Conservation (phyloP, 768 basidiomycete genomes). For the Rickenella mellea region DNA sequence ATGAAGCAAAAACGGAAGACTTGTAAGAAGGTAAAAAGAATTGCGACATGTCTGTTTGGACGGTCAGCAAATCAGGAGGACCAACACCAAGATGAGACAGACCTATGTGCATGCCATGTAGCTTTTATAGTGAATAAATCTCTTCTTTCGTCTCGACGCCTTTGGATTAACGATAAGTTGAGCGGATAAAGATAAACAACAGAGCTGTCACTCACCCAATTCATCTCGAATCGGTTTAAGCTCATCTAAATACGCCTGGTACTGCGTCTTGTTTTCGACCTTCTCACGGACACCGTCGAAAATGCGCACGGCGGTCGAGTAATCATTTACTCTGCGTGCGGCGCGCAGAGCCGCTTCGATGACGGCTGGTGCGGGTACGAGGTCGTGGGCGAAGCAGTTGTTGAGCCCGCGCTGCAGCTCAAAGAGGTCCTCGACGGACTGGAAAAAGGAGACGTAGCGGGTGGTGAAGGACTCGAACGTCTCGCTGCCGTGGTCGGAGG, state of each 20-base stretch:
- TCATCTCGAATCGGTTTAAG: constrained; percentile 83
- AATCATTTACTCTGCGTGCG: constrained; percentile 89
- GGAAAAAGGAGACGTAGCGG: constrained; percentile 91
- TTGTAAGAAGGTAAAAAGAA: background rate
- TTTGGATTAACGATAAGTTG: constrained; percentile 13
- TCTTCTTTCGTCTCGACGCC: constrained; percentile 58
- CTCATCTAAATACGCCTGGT: constrained; percentile 87
- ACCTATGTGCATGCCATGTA: background rate
- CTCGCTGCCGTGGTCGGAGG: constrained; percentile 73
- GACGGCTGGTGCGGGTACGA: constrained; percentile 78
- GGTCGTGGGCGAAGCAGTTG: constrained; percentile 99
- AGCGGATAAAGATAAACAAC: constrained; percentile 1
- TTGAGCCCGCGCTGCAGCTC: constrained; percentile 98
- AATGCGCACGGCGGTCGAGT: constrained; percentile 90
- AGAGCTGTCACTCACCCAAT: constrained; percentile 50
- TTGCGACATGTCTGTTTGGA: background rate
- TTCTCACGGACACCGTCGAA: constrained; percentile 96
- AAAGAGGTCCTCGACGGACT: constrained; percentile 88
- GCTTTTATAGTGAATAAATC: constrained; percentile 38
- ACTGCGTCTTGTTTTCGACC: constrained; percentile 95
- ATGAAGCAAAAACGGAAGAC: background rate
- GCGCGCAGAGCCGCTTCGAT: constrained; percentile 84
- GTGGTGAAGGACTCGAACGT: constrained; percentile 90
- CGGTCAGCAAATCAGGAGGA: background rate
- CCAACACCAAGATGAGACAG: background rate